Base-by-base conservation (phyloP, 2,329 filamentous ascomycete genomes). In the Apiospora malaysiana region DNA sequence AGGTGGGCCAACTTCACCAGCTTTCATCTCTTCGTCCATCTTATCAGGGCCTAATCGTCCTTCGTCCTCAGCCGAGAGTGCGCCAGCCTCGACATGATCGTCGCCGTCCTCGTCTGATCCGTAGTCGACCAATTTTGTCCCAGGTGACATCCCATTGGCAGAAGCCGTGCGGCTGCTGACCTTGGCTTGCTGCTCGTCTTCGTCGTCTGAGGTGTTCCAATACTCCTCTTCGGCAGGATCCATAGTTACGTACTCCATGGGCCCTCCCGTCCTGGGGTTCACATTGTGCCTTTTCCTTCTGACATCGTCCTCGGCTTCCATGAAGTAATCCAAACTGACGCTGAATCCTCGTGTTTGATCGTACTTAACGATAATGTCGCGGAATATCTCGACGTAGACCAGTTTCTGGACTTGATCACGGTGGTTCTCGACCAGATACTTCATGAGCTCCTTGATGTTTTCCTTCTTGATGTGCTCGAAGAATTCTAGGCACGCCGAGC, bases 201-300 rank as follows among this genome's bases (percentile, higher is more conserved):
- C 92, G 66, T 96, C 93, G 76, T 98, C 95, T 0, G 93, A 94
- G 0, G 89, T 90, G 77, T 97, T 95, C 88, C 97, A 98, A 81
- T 98, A 99, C 59, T 95, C 94, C 77, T 98, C 95, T 80, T 98
- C 94, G 14, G 92, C 90, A 7, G 91, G 87, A 78, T 98, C 95
- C 78, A 95, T 88, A 0, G 81, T 74, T 12, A 89, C 81, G 69
- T 97, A 94, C 78, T 94, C 94, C 79, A 97, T 88, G 63, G 86
- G 77, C 23, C 89, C 91, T 74, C 90, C 77, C 6, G 76, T 89
- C 81, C 92, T 92, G 72, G 82, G 76, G 69, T 84, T 84, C 2
- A 82, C 80, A 65, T 79, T 79, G 12, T 81, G 77, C 25, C 83
- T 83, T 67, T 83, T 82, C 3, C 74, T 75, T 65, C 78, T 83